Evolutionary conservation across 75 land plant genomes (phyloP), one percentile per base, ranked within the genome.

Genomic region (Selaginella moellendorffii): DNA sequence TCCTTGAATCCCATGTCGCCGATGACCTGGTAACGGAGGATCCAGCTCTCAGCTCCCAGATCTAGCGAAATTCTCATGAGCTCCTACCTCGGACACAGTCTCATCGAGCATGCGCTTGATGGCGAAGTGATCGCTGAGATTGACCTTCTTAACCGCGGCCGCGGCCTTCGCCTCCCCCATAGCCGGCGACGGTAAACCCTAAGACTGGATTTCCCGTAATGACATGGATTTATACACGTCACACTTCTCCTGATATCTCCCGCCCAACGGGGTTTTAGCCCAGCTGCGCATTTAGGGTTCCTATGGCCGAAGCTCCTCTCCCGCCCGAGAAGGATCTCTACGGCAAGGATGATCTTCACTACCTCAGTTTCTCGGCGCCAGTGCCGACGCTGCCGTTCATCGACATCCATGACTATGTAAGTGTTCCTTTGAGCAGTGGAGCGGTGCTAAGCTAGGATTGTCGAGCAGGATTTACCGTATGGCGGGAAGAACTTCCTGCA

Each of bases 61-160:
- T 31, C n/a, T 19, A 14, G 29, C 1, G 18, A 14, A 5, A 17
- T 14, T 14, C 12, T 5, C 2, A 64, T 36, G 54, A 28, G n/a
- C 10, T 18, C 10, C 52, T 65, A 92, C 95, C 86, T 92, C 97
- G 5, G 88, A 71, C 28, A 78, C 88, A 26, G 88, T 73, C 54
- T 92, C 97, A 30, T 92, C 97, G 72, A 92, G 95, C 63, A 81
- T 36, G 71, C 90, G 84, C 66, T 92, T 92, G 79, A 92, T 76
- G 68, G 84, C 83, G 65, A 84, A 79, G 31, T 74, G 95, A 76
- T 92, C 93, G 30, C 80, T 30, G 1, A 87, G 71, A 75, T 92
- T 92, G 26, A 76, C 80, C 78, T 83, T 88, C 76, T 92, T 92
- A 56, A 85, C 78, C 63, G 22, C 26, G 2, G 21, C 10, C 22